Conservation (phyloP, 177 flowering plant genomes). For the Tripterygium wilfordii region DNA sequence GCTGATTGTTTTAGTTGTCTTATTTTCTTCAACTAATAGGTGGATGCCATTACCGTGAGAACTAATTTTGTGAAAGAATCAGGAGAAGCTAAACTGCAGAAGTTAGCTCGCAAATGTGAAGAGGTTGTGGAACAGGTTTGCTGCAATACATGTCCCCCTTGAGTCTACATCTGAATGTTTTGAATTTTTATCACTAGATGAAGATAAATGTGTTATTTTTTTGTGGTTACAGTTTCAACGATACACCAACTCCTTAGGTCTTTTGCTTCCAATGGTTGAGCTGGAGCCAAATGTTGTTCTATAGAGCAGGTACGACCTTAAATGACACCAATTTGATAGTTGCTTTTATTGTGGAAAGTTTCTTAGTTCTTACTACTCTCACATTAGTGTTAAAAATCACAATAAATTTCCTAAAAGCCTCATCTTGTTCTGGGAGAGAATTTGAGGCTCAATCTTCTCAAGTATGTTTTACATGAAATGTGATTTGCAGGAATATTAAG, state of each 20-base stretch:
- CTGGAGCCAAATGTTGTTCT: background rate
- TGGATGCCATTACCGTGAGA: slow-evolving; percentile 37
- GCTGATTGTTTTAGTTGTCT: background rate
- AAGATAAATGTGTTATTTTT: background rate
- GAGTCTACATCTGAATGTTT: background rate
- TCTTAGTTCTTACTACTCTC: too few species aligned
- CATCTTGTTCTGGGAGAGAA: too few species aligned
- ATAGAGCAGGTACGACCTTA: background rate
- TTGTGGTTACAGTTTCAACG: slow-evolving; percentile 24
- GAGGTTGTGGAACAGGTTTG: slow-evolving; percentile 52
- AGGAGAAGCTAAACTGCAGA: slow-evolving; percentile 39
- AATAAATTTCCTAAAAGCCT: too few species aligned
- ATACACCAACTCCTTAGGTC: slow-evolving; percentile 21
- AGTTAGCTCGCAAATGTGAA: slow-evolving; percentile 38
- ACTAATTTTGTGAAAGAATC: slow-evolving; percentile 43
- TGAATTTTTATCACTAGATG: background rate
- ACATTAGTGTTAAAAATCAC: too few species aligned
- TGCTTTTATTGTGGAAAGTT: too few species aligned
- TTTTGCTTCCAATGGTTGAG: background rate
- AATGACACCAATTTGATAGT: too few species aligned
- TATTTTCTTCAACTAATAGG: slow-evolving; percentile 32
- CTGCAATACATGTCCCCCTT: too few species aligned
- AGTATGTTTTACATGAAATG: too few species aligned
- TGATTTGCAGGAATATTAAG: too few species aligned
- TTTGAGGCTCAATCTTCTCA: too few species aligned